Percentiles rank a stretch among this genome's conserved stretches.
Conservation (phyloP, 352 stramenopile species). For the Phytophthora brassicae region DNA sequence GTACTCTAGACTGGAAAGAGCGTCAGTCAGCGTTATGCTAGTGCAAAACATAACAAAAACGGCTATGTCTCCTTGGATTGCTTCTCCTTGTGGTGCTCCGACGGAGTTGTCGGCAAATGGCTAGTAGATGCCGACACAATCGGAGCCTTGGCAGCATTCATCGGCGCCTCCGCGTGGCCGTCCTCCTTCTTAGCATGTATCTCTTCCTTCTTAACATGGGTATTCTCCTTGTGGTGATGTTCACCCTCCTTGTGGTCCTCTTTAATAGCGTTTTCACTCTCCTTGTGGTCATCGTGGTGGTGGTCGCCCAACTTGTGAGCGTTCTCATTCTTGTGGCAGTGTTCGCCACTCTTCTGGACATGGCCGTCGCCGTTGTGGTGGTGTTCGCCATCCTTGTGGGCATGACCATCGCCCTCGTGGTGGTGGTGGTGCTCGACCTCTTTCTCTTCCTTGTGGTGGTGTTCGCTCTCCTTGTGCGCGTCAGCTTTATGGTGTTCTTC, state of each 20-base stretch:
- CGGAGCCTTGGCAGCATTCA: constrained; percentile 11
- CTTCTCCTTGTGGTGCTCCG: constrained; percentile 18
- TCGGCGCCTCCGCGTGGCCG: constrained; percentile 18
- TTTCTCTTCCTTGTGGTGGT: constrained; percentile 14
- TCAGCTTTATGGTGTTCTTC: constrained; percentile 15
- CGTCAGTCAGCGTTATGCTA: constrained; percentile 8
- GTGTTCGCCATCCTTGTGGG: constrained; percentile 3
- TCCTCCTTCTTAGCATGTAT: constrained; percentile 13
- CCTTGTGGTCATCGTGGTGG: neutral
- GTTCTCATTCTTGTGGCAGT: constrained; percentile 12
- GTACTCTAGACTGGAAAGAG: neutral
- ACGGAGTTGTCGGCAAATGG: constrained; percentile 10
- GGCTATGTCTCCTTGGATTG: constrained; percentile 24
- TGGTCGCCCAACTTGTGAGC: neutral
- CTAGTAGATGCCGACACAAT: constrained; percentile 20
- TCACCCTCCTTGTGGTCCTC: neutral
- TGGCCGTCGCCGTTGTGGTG: constrained; percentile 7
- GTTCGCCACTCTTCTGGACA: constrained; percentile 10
- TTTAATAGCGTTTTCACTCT: neutral
- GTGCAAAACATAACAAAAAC: neutral
- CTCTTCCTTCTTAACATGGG: constrained; percentile 3
- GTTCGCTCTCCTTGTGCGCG: no score
- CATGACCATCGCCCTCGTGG: neutral
- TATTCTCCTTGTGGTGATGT: neutral
- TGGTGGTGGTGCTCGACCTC: neutral